A percentile compares a stretch with the other conserved stretches of the same genome.
Evolutionary conservation across 2,329 filamentous ascomycete species (phyloP).

Genomic region (Pseudogymnoascus sp.): DNA sequence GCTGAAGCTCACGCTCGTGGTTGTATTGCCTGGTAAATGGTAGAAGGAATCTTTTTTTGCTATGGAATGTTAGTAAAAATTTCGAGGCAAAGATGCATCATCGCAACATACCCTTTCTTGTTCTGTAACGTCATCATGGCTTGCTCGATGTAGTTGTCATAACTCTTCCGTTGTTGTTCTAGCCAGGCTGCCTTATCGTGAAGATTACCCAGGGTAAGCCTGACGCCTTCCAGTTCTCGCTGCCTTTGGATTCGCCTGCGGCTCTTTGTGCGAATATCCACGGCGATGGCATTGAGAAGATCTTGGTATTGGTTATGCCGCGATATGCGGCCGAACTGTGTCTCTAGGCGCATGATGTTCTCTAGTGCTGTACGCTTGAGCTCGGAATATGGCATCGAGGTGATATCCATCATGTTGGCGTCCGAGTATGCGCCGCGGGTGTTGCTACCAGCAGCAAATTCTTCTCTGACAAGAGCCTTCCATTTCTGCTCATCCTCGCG

Average conservation of each 20-base stretch:
- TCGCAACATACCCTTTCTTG: conserved; percentile 67
- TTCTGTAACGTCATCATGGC: conserved; percentile 95
- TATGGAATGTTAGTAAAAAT: conserved; percentile 23
- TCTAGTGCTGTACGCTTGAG: conserved; percentile 89
- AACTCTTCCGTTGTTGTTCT: conserved; percentile 91
- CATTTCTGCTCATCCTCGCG: conserved; percentile 86
- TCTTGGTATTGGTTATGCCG: conserved; percentile 90
- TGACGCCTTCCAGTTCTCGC: conserved; percentile 78
- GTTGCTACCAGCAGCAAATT: conserved; percentile 60
- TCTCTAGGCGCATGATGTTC: conserved; percentile 82
- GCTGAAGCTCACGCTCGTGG: conserved; percentile 90
- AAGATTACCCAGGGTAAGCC: conserved; percentile 64
- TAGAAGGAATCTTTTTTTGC: conserved; percentile 85
- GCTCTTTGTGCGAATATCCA: conserved; percentile 96
- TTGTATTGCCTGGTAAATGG: conserved; percentile 99
- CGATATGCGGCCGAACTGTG: conserved; percentile 71
- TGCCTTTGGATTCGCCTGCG: conserved; percentile 84
- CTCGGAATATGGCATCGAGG: conserved; percentile 80
- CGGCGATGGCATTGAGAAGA: conserved; percentile 90
- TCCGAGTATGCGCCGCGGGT: conserved; percentile 85
- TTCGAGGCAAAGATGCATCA: background rate
- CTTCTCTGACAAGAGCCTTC: conserved; percentile 71
- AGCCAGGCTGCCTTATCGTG: conserved; percentile 85
- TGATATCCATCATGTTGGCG: conserved; percentile 79
- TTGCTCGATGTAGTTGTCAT: conserved; percentile 98